Conservation (phyloP, 2,329 filamentous ascomycete species). For the Neonectria coccinea region DNA sequence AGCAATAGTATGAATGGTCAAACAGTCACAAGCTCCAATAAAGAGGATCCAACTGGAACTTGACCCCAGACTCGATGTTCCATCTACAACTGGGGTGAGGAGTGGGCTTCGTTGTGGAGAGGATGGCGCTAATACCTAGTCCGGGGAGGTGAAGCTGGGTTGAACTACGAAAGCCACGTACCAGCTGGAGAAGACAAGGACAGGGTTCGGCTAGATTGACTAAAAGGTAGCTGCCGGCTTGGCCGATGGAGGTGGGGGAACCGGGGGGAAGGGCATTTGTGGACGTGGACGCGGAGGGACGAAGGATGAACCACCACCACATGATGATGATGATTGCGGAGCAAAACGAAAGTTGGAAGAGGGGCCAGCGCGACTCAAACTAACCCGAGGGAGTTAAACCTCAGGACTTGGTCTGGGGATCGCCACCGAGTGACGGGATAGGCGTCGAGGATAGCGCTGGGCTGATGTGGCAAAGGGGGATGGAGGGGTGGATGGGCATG, state of each 20-base stretch:
- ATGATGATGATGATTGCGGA: constrained; percentile 2
- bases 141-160: not conserved
- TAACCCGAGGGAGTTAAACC: not conserved
- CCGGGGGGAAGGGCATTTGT: no score
- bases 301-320: not conserved
- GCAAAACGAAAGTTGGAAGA: not conserved
- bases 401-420: not conserved
- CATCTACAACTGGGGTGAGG: constrained; percentile 8
- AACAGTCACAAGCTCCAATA: constrained; percentile 10
- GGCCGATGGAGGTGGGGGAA: not conserved
- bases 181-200: not conserved
- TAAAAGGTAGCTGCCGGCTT: constrained; percentile 1
- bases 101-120: constrained; percentile 14
- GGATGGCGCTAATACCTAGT: constrained; percentile 4
- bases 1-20: not conserved
- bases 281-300: no score
- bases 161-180: not conserved
- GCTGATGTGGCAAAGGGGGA: not conserved
- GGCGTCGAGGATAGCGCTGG: not conserved
- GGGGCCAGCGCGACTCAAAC: not conserved
- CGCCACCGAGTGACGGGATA: not conserved
- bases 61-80: constrained; percentile 8
- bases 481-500: not conserved
- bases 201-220: not conserved
- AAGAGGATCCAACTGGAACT: constrained; percentile 1